phyloP scores from a whole-genome alignment of 768 basidiomycete species.

The Hypholoma sublateritium region DNA sequence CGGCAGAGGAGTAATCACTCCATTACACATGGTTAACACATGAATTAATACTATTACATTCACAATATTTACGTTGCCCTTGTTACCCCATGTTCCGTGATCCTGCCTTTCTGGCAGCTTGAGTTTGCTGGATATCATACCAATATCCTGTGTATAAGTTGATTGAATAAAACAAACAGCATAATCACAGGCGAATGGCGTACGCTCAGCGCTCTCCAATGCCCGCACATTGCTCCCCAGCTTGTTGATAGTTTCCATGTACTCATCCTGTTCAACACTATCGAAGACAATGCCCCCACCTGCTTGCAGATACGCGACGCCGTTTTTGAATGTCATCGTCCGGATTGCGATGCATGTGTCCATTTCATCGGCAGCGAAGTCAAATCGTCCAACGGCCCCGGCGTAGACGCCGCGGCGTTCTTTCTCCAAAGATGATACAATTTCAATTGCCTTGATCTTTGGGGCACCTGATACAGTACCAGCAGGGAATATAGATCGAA shows the following conservation, averaged over 20 bases:
- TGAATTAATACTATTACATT: conserved; percentile 17
- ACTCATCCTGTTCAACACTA: conserved; percentile 97
- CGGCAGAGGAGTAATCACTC: conserved; percentile 19
- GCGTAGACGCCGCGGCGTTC: conserved; percentile 94
- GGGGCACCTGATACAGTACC: conserved; percentile 99
- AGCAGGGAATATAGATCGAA: conserved; percentile 98
- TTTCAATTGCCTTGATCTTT: conserved; percentile 97
- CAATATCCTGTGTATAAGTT: conserved; percentile 54
- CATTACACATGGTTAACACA: conserved; percentile 10
- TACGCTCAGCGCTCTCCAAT: conserved; percentile 85
- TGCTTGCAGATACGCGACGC: conserved; percentile 89
- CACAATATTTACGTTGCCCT: conserved; percentile 14
- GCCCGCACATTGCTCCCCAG: conserved; percentile 84
- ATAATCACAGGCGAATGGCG: conserved; percentile 29
- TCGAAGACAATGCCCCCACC: conserved; percentile 98
- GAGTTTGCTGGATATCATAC: conserved; percentile 60
- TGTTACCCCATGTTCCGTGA: conserved; percentile 19
- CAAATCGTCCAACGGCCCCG: conserved; percentile 96
- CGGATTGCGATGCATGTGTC: conserved; percentile 99
- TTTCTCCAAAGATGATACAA: conserved; percentile 82
- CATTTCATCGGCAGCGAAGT: conserved; percentile 93
- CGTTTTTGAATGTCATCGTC: conserved; percentile 96
- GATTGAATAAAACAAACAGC: conserved; percentile 17
- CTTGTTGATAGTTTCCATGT: conserved; percentile 94
- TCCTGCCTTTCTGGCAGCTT: conserved; percentile 24